These are phyloP conservation scores for Cucurbita ficifolia DNA, from an alignment of 306 rosid species.

Conservation along the genomic window DNA sequence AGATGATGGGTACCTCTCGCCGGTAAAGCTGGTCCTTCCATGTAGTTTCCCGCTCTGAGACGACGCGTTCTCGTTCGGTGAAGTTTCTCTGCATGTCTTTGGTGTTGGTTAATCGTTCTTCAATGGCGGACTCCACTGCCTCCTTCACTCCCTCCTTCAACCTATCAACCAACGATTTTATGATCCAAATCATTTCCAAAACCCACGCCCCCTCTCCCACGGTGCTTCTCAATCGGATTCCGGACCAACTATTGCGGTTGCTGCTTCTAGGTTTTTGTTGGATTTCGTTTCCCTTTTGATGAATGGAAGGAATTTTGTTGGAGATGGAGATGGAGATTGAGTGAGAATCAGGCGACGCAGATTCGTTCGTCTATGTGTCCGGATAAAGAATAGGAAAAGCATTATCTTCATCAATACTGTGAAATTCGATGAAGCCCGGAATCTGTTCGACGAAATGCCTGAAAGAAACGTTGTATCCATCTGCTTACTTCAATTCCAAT, in stretches of 20 bases:
- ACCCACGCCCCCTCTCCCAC: not conserved
- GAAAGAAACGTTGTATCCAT: slow-evolving; percentile 58
- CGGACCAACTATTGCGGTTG: no score
- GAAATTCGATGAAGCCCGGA: slow-evolving; percentile 49
- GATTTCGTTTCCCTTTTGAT: not conserved
- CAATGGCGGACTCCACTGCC: slow-evolving; percentile 76
- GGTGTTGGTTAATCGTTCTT: slow-evolving; percentile 74
- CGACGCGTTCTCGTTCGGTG: slow-evolving; percentile 81
- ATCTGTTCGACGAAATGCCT: slow-evolving; percentile 65
- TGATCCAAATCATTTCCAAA: slow-evolving; percentile 57
- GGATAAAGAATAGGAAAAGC: no score
- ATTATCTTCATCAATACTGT: slow-evolving; percentile 35
- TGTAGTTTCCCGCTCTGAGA: slow-evolving; percentile 89
- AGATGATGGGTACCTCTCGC: slow-evolving; percentile 45
- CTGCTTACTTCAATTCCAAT: slow-evolving; percentile 46
- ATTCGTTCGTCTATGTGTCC: not conserved
- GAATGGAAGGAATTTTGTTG: not conserved
- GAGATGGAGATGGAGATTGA: not conserved
- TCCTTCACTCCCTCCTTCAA: slow-evolving; percentile 81
- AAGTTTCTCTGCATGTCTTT: slow-evolving; percentile 95
- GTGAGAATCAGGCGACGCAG: not conserved
- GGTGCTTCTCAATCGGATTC: not conserved
- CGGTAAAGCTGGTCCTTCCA: slow-evolving; percentile 99
- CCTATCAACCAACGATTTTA: slow-evolving; percentile 79
- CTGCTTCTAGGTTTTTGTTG: not conserved